Base-by-base conservation (phyloP, 2,329 filamentous ascomycete species). In the Thelonectria discophora region DNA sequence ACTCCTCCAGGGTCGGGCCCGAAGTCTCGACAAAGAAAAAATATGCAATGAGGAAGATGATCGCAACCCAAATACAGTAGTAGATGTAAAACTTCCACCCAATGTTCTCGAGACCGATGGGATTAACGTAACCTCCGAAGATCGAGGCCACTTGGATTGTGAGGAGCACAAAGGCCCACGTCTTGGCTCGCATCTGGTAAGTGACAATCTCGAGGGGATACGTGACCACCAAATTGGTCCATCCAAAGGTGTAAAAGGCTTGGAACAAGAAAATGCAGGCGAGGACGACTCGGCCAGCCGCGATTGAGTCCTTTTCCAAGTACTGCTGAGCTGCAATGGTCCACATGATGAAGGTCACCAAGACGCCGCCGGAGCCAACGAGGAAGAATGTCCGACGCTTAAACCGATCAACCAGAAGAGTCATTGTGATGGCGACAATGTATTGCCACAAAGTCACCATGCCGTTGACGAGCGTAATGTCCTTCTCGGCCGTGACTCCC, bases 231-330 rank as follows among this genome's bases (percentile, higher is more conserved):
- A 81, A 45, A 8, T 78, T 78, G 0, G 77, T 80, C 79, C 79
- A 82, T 1, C 76, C 79, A 34, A 79, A 73, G 0, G 76, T 79
- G 54, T 81, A 81, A 37, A 79, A 79, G 0, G 70, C 73, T 24
- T 79, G 75, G 65, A 79, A 80, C 34, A 80, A 53, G 61, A 81
- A 81, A 57, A 81, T 79, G 56, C 77, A 80, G 0, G 76, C 77
- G 3, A 81, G 64, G 0, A 80, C 78, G 1, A 78, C 65, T 1
- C 75, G 73, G 0, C 77, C 77, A 0, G 69, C 75, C 0, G 70
- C 69, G 0, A 76, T 18, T 3, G 73, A 77, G 3, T 67, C 67
- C 4, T 64, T 60, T 32, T 78, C 75, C 0, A 77, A 71, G 40
- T 78, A 80, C 32, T 76, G 72, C 58, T 78, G 74, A 0, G 78